phyloP scores from a whole-genome alignment of 2,329 filamentous ascomycete genomes.

The Beauveria varroae region DNA sequence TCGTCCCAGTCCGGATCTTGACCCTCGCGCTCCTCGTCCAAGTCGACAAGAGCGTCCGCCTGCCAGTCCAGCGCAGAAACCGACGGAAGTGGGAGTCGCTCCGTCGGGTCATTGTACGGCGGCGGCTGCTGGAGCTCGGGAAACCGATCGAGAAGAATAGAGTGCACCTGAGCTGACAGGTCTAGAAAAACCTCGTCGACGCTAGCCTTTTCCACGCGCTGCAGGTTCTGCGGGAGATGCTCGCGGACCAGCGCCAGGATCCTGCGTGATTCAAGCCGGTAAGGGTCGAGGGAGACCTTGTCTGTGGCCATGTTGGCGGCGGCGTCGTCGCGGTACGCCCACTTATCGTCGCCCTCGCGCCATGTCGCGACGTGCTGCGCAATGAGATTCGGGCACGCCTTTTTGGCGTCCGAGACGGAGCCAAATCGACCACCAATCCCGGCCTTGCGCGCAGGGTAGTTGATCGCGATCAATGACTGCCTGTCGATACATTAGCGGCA shows the following conservation, averaged over 20 bases:
- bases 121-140: conserved; percentile 59
- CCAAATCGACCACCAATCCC: conserved; percentile 70
- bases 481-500: background rate
- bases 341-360: conserved; percentile 83
- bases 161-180: conserved; percentile 75
- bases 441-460: conserved; percentile 80
- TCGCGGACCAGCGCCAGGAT: conserved; percentile 77
- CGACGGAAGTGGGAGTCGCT: conserved; percentile 63
- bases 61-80: conserved; percentile 72
- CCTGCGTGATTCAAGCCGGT: conserved; percentile 73
- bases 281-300: conserved; percentile 92
- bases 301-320: conserved; percentile 73
- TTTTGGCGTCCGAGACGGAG: conserved; percentile 71
- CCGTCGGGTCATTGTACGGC: conserved; percentile 66
- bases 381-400: conserved; percentile 76
- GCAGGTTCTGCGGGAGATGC: conserved; percentile 54
- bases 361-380: conserved; percentile 93
- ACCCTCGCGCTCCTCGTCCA: conserved; percentile 68
- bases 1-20: conserved; percentile 95
- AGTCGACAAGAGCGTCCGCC: conserved; percentile 71
- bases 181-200: conserved; percentile 96
- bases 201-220: conserved; percentile 84
- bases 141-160: conserved; percentile 66
- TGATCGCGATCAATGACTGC: conserved; percentile 70
- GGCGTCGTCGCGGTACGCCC: conserved; percentile 83